Base-by-base conservation (phyloP, 495 filamentous ascomycete species). In the Coniosporium apollinis region DNA sequence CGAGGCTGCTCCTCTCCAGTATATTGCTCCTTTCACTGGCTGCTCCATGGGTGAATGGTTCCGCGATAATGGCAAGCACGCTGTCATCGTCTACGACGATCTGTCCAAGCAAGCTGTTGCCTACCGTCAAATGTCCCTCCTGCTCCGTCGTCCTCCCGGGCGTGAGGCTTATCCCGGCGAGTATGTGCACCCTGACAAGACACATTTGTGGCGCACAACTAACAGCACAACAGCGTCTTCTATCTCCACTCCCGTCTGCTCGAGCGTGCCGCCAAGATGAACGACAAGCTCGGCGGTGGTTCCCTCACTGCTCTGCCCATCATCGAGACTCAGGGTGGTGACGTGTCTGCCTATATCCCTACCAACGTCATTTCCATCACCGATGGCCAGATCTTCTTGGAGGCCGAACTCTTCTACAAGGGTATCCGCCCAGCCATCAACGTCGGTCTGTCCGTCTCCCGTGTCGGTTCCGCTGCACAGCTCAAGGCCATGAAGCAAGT, bases 401-500 rank as follows among this genome's bases (percentile, higher is more conserved):
- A 97, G 69, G 59, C 91, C 48, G 89, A 97, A 61, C 74, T 97
- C 44, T 97, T 97, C 82, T 97, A 97, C 79, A 97, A 97, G 80
- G 89, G 89, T 93, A 66, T 97, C 66, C 91, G 89, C 57, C 89
- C 89, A 50, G 89, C 89, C 67, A 97, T 97, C 68, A 97, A 97
- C 75, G 89, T 97, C 78, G 89, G 89, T 89, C 81, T 97, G 38
- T 97, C 89, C 55, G 89, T 97, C 45, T 97, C 89, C 56, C 89
- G 89, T 79, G 89, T 97, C 75, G 89, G 89, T 60, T 97, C 89
- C 54, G 85, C 89, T 59, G 89, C 89, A 56, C 89, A 97, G 72
- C 77, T 97, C 65, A 97, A 97, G 81, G 85, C 89, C 65, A 97
- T 97, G 89, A 97, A 96, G 73, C 89, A 97, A 76, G 89, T 97